Evolutionary conservation across 2,329 filamentous ascomycete species (phyloP), one percentile per base, ranked within the genome.

Genomic region (Neonectria hederae): DNA sequence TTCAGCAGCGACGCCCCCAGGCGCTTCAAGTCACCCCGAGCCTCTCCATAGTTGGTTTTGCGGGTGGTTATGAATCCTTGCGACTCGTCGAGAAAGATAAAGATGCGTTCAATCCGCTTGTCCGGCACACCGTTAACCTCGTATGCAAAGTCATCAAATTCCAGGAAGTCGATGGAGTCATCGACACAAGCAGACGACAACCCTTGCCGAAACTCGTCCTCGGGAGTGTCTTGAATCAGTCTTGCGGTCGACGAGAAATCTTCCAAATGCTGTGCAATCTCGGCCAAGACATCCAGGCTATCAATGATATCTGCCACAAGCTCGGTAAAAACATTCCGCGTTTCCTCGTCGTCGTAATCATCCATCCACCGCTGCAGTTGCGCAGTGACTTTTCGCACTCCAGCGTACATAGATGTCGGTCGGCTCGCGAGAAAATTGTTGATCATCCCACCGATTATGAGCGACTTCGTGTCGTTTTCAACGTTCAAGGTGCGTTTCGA

Each of bases 251-350:
- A 45, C 38, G 17, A 64, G 43, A 51, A 51, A 14, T 60, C 57
- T 3, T 71, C 70, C 38, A 70, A 17, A 32, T 72, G 62, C 30
- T 72, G 71, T 8, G 62, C 64, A 8, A 74, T 35, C 32, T 73
- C 65, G n/a, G 65, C 64, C 11, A 74, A 55, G 4, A 69, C 26
- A 32, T 72, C 66, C 32, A 72, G 30, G 28, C 65, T 46, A n/a
- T 72, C 67, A 17, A 72, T 62, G 3, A 61, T 67, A 21, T 68
- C 63, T n/a, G 57, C 63, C 8, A 73, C 28, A 77, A 74, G 53
- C 10, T 30, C 26, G 19, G 72, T 69, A 51, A 74, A 70, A 4
- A 57, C 51, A 1, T 10, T 21, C 11, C 38, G 49, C 22, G 53
- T 54, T 13, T 59, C 51, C 5, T 59, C 54, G 7, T 63, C 52